These are phyloP conservation scores for Neurospora sp. DNA, from an alignment of 2,329 filamentous ascomycete genomes.

Conservation along the genomic window DNA sequence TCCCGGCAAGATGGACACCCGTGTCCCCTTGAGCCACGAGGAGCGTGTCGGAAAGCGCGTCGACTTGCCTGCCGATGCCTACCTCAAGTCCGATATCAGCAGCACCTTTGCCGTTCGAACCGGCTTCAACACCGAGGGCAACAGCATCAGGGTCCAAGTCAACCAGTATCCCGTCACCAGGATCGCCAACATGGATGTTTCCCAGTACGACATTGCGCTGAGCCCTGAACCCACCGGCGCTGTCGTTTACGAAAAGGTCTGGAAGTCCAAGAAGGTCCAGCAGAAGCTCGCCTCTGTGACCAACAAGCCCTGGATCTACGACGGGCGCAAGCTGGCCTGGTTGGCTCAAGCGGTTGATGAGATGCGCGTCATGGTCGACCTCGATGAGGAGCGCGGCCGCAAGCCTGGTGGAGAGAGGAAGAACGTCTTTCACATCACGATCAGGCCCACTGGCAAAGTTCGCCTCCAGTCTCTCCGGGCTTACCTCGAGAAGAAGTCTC, in stretches of 20 bases:
- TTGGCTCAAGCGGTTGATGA: constrained; percentile 31
- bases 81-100: constrained; percentile 18
- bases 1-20: constrained; percentile 26
- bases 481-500: constrained; percentile 52
- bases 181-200: constrained; percentile 52
- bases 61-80: constrained; percentile 50
- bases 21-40: constrained; percentile 11
- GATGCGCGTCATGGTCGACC: constrained; percentile 52
- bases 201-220: constrained; percentile 72
- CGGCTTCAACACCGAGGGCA: constrained; percentile 48
- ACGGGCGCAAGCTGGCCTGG: constrained; percentile 84
- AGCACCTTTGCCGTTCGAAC: constrained; percentile 36
- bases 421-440: constrained; percentile 47
- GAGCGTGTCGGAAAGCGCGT: constrained; percentile 35
- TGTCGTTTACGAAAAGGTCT: constrained; percentile 64
- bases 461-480: constrained; percentile 54
- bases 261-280: constrained; percentile 55
- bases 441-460: constrained; percentile 58
- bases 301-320: constrained; percentile 55
- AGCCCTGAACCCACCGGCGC: constrained; percentile 51
- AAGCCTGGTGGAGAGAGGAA: constrained; percentile 25
- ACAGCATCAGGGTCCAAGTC: constrained; percentile 43
- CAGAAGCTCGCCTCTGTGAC: constrained; percentile 35
- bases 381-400: constrained; percentile 52
- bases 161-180: constrained; percentile 66